These are phyloP conservation scores for Trypanosoma platydactyli DNA, from an alignment of 208 protist genomes.

Conservation along the genomic window DNA sequence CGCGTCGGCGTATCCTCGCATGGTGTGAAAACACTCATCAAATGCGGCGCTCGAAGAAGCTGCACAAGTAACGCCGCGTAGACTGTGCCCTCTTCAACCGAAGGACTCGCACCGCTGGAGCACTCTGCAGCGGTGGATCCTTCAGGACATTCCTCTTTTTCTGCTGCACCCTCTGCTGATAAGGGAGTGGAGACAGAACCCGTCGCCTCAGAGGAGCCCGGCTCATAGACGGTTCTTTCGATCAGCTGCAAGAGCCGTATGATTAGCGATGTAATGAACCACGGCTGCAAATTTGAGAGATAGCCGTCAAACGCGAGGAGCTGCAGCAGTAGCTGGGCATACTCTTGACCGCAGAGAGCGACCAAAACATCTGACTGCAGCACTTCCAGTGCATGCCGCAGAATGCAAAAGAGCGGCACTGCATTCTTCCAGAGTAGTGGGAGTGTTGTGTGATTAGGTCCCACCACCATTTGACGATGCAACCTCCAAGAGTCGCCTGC, in stretches of 20 bases:
- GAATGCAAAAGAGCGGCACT: slow-evolving; percentile 47
- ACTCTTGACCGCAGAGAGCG: slow-evolving; percentile 59
- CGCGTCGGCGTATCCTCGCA: slow-evolving; percentile 17
- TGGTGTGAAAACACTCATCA: slow-evolving; percentile 26
- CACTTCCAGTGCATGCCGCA: slow-evolving; percentile 67
- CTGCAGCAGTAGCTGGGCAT: slow-evolving; percentile 47
- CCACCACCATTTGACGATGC: slow-evolving; percentile 2
- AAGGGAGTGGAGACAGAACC: background rate
- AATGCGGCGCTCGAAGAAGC: slow-evolving; percentile 26
- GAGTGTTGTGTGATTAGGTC: slow-evolving; percentile 34
- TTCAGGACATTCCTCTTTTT: background rate
- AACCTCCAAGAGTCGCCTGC: background rate
- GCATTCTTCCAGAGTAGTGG: slow-evolving; percentile 79
- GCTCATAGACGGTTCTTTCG: slow-evolving; percentile 36
- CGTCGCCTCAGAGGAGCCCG: background rate
- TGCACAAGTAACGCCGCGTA: slow-evolving; percentile 29
- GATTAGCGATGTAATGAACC: slow-evolving; percentile 38
- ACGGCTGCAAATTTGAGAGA: slow-evolving; percentile 38
- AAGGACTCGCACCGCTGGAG: background rate
- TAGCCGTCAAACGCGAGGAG: slow-evolving; percentile 58
- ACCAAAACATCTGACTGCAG: slow-evolving; percentile 57
- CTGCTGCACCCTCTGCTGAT: background rate
- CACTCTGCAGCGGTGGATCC: background rate
- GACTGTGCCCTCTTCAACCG: slow-evolving; percentile 28
- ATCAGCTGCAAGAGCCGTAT: slow-evolving; percentile 43